A percentile compares a stretch with the other conserved stretches of the same genome.
Evolutionary conservation across 148 eudicot genomes (phyloP).

Genomic region (Hydrangea macrophylla): DNA sequence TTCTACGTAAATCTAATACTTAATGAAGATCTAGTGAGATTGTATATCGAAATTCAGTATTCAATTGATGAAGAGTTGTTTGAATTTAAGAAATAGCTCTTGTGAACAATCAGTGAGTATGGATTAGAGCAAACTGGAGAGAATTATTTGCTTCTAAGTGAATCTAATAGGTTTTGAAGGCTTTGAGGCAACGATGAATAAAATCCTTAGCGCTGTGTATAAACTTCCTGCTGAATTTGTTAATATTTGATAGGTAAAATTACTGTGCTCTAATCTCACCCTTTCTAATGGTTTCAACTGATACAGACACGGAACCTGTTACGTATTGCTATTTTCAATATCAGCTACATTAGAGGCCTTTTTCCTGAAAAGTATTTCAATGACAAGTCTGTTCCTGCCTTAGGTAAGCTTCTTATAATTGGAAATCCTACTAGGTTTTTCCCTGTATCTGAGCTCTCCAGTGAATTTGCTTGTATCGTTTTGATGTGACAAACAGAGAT

Average conservation of each 20-base stretch:
- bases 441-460: neutral
- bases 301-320: conserved; percentile 88
- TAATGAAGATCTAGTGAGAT: neutral
- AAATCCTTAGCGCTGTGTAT: neutral
- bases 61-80: neutral
- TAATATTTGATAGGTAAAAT: neutral
- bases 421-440: neutral
- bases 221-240: neutral
- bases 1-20: too few relatives aligned
- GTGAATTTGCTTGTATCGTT: neutral
- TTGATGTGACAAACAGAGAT: conserved; percentile 50
- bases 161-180: neutral
- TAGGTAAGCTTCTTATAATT: conserved; percentile 46
- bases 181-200: neutral
- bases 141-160: neutral
- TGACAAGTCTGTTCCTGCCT: conserved; percentile 88
- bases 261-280: neutral
- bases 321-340: conserved; percentile 90
- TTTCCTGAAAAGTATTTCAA: conserved; percentile 93
- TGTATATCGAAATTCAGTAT: neutral
- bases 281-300: neutral
- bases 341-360: conserved; percentile 92
- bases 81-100: neutral
- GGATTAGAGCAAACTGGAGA: neutral
- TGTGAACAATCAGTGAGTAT: neutral